Evolutionary conservation across 805 yeast species (phyloP), one percentile per base, ranked within the genome.

Genomic region (Cyberlindnera galapagoensis): DNA sequence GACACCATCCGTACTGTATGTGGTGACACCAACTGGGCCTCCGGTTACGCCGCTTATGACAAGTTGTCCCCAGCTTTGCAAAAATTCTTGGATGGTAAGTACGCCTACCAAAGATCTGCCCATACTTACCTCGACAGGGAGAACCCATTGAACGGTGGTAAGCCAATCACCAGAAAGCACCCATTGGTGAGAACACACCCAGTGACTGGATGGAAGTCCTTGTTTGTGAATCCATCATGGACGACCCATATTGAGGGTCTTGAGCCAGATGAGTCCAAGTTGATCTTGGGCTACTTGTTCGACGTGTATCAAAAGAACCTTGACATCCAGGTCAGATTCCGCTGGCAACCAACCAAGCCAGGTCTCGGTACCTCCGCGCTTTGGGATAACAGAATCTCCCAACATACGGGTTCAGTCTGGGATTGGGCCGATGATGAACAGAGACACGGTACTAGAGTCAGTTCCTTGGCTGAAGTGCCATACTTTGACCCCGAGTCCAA

Each of bases 111-210:
- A 49, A 45, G 51, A 12, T 61, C 68, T 20, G 66, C 65, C 10
- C 66, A 65, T 42, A 40, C 39, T 7, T 65, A 60, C 40, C 42
- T 56, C 25, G 63, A 63, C 34, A 55, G 69, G 27, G 49, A 60
- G 24, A 59, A 65, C 28, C 72, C 71, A 9, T 54, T 69, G 24
- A 49, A 51, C 30, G 74, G 74, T 22, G 65, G 67, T n/a, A 59
- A 57, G 35, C 58, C 57, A 34, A 56, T 71, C 35, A 74, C 66
- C 43, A 63, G 74, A 47, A 71, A 62, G 32, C 80, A 74, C 50
- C 79, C 79, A 2, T 41, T 75, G 14, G 63, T 75, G 23, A 64
- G 77, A 52, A 73, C 79, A 21, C 74, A 75, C 43, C 80, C 81
- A 7, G 75, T 65, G 11, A 75, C 80, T 26, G 78, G 78, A 18